Percentiles rank a stretch among this genome's conserved stretches.
Conservation (phyloP, 805 yeast species). For the Maudiozyma bulderi region DNA sequence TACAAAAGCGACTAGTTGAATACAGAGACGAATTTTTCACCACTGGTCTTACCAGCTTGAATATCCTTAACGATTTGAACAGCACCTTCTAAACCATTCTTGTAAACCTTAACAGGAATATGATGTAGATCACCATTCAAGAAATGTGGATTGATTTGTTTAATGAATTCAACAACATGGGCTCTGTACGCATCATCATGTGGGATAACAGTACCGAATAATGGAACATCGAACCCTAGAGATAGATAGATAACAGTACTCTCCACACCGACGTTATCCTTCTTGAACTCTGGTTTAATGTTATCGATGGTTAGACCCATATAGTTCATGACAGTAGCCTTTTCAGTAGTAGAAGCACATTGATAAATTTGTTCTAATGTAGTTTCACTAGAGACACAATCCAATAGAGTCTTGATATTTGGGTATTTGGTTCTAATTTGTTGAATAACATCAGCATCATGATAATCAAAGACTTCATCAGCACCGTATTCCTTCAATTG, state of each 20-base stretch:
- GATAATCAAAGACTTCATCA: constrained; percentile 41
- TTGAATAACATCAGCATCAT: constrained; percentile 36
- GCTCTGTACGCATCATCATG: constrained; percentile 20
- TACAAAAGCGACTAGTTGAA: constrained; percentile 1
- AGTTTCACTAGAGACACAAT: constrained; percentile 26
- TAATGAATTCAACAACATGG: constrained; percentile 23
- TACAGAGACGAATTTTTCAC: constrained; percentile 24
- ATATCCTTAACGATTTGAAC: constrained; percentile 18
- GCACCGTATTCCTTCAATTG: constrained; percentile 41
- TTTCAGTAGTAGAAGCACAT: constrained; percentile 27
- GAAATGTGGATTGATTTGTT: constrained; percentile 10
- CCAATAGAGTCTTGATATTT: constrained; percentile 27
- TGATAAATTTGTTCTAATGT: constrained; percentile 30
- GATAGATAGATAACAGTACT: constrained; percentile 33
- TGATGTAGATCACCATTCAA: constrained; percentile 21
- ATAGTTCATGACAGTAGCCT: constrained; percentile 31
- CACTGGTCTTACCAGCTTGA: constrained; percentile 19
- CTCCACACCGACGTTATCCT: constrained; percentile 27
- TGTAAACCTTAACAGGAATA: constrained; percentile 24
- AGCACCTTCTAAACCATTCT: constrained; percentile 22
- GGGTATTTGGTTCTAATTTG: constrained; percentile 31
- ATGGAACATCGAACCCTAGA: constrained; percentile 29
- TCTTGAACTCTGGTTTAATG: constrained; percentile 25
- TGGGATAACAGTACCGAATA: constrained; percentile 21
- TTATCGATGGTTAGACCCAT: constrained; percentile 17